Percentiles rank a stretch among this genome's conserved stretches.
Evolutionary conservation across 23 red algal species (phyloP).

Genomic region (Gracilaria vermiculophylla): DNA sequence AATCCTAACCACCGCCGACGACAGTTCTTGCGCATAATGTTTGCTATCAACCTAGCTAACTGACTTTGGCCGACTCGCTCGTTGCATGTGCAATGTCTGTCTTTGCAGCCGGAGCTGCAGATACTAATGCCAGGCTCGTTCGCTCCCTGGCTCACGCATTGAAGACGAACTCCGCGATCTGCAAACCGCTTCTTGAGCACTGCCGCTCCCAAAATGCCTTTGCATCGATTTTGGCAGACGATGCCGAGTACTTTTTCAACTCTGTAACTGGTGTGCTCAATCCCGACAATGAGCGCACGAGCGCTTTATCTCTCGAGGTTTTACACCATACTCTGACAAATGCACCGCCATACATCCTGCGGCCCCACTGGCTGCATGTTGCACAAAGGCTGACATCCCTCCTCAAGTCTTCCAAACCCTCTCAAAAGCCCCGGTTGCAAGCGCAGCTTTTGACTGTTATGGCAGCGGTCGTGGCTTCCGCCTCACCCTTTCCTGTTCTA

Average conservation of each 20-base stretch:
- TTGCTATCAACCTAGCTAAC: too few relatives aligned
- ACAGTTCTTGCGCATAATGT: too few relatives aligned
- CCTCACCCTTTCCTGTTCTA: not conserved
- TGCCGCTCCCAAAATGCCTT: constrained; percentile 9
- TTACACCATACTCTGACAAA: not conserved
- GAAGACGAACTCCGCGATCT: not conserved
- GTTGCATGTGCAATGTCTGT: not conserved
- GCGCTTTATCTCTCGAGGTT: not conserved
- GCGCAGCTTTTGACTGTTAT: not conserved
- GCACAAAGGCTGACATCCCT: constrained; percentile 3
- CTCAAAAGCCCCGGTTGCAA: not conserved
- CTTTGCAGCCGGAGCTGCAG: not conserved
- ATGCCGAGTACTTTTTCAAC: not conserved
- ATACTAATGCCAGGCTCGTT: not conserved
- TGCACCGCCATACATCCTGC: not conserved
- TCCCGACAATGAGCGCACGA: not conserved
- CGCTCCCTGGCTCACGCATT: not conserved
- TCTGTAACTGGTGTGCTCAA: not conserved
- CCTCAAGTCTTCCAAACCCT: not conserved
- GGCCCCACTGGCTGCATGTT: not conserved
- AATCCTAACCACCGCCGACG: too few relatives aligned
- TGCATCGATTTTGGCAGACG: not conserved
- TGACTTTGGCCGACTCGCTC: not conserved
- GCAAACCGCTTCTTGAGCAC: not conserved
- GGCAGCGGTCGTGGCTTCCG: not conserved